Percentiles rank a stretch among this genome's conserved stretches.
These are phyloP conservation scores for Aphanomyces invadans DNA, from an alignment of 352 stramenopile genomes.

Conservation along the genomic window DNA sequence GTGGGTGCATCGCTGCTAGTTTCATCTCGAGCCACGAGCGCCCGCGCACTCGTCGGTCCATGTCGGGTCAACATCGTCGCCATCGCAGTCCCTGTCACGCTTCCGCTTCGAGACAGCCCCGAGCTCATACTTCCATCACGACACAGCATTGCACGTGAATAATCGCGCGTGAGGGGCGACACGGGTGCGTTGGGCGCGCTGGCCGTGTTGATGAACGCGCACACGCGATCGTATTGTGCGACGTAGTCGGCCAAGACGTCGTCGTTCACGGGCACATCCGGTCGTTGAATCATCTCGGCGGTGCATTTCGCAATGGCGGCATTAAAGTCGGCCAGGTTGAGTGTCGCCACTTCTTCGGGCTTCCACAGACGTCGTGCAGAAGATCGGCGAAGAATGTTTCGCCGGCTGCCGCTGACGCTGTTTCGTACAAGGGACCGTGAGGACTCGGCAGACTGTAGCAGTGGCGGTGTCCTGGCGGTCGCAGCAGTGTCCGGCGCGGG, in stretches of 20 bases:
- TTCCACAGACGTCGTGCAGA: neutral
- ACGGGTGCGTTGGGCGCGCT: neutral
- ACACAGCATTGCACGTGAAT: neutral
- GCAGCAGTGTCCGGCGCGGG: too few relatives aligned
- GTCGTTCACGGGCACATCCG: neutral
- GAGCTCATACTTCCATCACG: neutral
- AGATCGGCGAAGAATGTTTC: neutral
- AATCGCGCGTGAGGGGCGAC: neutral
- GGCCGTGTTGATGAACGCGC: neutral
- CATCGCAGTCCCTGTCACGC: neutral
- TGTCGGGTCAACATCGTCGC: neutral
- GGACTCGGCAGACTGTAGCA: too few relatives aligned
- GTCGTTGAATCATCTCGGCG: neutral
- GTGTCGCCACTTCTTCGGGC: neutral
- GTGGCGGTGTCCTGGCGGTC: too few relatives aligned
- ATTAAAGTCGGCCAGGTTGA: slow-evolving; percentile 3
- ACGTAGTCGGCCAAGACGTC: slow-evolving; percentile 7
- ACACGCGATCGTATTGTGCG: slow-evolving; percentile 18
- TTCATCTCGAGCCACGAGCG: neutral
- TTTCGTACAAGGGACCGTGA: too few relatives aligned
- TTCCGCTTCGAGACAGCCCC: neutral
- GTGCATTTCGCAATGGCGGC: neutral
- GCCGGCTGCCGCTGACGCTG: neutral
- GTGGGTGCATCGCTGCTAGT: neutral
- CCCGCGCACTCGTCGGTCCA: neutral